These are phyloP conservation scores for Hanseniaspora thailandica DNA, from an alignment of 805 yeast genomes.

Conservation along the genomic window DNA sequence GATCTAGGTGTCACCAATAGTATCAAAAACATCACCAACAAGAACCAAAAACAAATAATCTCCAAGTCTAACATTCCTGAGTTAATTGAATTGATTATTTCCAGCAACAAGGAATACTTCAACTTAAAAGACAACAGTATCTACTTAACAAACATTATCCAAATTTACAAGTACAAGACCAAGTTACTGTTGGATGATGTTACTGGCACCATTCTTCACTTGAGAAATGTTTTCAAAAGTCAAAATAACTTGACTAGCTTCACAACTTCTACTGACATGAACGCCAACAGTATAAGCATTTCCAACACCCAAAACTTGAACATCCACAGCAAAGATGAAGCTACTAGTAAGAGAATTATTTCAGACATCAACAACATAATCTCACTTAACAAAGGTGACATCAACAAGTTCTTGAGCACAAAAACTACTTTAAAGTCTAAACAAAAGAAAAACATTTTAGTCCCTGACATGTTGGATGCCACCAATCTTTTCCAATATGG, in stretches of 20 bases:
- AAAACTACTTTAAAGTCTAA: constrained; percentile 19
- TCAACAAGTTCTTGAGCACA: constrained; percentile 26
- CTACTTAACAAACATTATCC: constrained; percentile 70
- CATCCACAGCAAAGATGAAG: constrained; percentile 35
- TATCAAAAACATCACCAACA: constrained; percentile 58
- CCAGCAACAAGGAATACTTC: constrained; percentile 39
- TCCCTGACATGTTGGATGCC: constrained; percentile 8
- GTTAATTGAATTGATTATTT: constrained; percentile 32
- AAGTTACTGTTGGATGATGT: constrained; percentile 75
- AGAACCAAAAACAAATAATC: constrained; percentile 60
- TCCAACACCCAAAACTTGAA: constrained; percentile 25
- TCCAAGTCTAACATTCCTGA: constrained; percentile 49
- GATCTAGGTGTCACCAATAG: constrained; percentile 75
- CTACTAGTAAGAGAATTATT: constrained; percentile 26
- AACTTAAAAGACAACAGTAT: constrained; percentile 79
- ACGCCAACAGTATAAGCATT: constrained; percentile 57
- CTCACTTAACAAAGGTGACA: constrained; percentile 20
- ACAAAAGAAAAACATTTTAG: constrained; percentile 5
- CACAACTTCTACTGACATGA: constrained; percentile 44
- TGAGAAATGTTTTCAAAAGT: constrained; percentile 54
- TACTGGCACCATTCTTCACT: constrained; percentile 55
- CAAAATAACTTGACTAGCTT: constrained; percentile 23
- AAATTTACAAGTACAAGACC: constrained; percentile 77
- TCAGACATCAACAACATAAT: constrained; percentile 20
- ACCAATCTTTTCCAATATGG: constrained; percentile 13